Evolutionary conservation across 2,329 filamentous ascomycete species (phyloP).

Genomic region (Hymenoscyphus repandus): DNA sequence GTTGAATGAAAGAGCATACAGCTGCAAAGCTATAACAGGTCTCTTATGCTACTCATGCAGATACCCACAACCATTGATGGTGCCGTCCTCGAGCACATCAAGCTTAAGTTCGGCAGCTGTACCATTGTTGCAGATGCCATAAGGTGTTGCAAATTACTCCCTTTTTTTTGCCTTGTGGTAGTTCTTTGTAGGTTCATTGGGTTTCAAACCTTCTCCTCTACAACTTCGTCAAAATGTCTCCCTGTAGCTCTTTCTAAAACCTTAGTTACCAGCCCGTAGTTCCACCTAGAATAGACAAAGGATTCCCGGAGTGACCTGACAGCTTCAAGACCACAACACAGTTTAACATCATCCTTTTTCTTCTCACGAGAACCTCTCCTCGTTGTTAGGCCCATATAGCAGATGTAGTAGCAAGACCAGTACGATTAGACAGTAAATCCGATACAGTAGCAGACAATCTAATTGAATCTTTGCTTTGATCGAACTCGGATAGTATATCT

Average conservation of each 20-base stretch:
- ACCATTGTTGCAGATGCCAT: neutral
- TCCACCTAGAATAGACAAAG: conserved; percentile 1
- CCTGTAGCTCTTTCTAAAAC: conserved; percentile 2
- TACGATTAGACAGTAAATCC: conserved; percentile 3
- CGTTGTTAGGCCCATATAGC: neutral
- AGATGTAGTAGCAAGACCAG: neutral
- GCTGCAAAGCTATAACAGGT: too few relatives aligned
- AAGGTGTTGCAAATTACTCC: neutral
- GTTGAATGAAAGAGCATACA: too few relatives aligned
- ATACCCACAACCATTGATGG: too few relatives aligned
- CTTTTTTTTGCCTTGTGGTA: neutral
- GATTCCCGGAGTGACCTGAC: neutral
- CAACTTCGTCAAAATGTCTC: neutral
- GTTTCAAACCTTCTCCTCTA: neutral
- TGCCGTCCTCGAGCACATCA: too few relatives aligned
- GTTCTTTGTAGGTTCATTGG: neutral
- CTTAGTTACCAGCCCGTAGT: neutral
- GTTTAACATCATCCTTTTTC: neutral
- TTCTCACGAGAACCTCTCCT: neutral
- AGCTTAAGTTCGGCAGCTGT: too few relatives aligned
- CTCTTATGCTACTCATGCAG: too few relatives aligned
- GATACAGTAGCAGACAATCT: neutral
- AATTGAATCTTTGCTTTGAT: neutral
- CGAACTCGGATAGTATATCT: conserved; percentile 3
- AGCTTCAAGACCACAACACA: neutral